phyloP scores from a whole-genome alignment of 2,329 filamentous ascomycete genomes.

The Trichoderma sp. region DNA sequence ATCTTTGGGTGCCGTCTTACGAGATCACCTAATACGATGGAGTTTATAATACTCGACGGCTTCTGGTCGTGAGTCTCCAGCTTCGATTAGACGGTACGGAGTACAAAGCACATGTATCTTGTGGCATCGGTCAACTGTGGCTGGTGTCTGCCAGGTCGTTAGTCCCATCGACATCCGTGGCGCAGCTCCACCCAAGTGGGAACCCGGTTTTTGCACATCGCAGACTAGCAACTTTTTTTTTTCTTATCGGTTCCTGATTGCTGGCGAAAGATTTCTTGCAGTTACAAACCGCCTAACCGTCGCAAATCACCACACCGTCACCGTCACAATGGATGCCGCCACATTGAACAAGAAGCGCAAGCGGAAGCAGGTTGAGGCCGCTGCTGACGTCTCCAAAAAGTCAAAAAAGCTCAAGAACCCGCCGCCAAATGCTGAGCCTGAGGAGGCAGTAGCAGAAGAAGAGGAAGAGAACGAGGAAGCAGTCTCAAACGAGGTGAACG shows the following conservation, averaged over 20 bases:
- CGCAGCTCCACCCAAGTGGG: slow-evolving; percentile 15
- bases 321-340: slow-evolving; percentile 32
- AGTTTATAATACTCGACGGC: too few relatives aligned
- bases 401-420: slow-evolving; percentile 43
- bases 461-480: slow-evolving; percentile 32
- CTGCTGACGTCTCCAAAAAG: slow-evolving; percentile 24
- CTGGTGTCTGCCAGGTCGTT: slow-evolving; percentile 19
- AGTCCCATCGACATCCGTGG: slow-evolving; percentile 18
- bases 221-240: slow-evolving; percentile 23
- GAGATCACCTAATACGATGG: background rate
- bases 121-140: slow-evolving; percentile 6
- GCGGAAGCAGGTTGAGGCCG: slow-evolving; percentile 35
- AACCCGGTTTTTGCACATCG: slow-evolving; percentile 12
- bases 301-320: slow-evolving; percentile 16
- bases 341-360: slow-evolving; percentile 45
- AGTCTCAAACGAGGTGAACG: slow-evolving; percentile 24
- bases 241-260: slow-evolving; percentile 22
- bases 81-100: background rate
- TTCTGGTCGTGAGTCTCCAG: background rate
- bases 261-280: slow-evolving; percentile 19
- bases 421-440: slow-evolving; percentile 24
- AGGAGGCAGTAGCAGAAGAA: slow-evolving; percentile 30
- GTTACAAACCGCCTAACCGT: background rate
- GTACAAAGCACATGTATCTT: background rate
- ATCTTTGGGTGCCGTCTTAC: background rate